Base-by-base conservation (phyloP, 441 rosid genomes). In the Corymbia citriodora region DNA sequence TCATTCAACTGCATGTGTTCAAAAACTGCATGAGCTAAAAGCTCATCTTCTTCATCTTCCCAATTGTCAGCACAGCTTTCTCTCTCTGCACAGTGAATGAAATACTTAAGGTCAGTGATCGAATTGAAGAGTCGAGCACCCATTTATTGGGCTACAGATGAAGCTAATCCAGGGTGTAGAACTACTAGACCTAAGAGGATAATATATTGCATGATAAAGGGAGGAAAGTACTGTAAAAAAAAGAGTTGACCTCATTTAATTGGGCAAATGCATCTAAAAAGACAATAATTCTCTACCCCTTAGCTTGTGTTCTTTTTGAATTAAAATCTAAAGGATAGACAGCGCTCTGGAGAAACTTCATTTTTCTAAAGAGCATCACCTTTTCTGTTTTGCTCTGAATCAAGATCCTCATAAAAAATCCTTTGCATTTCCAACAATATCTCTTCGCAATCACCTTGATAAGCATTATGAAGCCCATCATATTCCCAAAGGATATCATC, bases 21-120 rank as follows among this genome's bases (percentile, higher is more conserved):
- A 89, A 86, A 95, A 86, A 96, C 97, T 36, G 96, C 97, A 92
- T 54, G 87, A n/a, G 98, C 98, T 95, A 98, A 94, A 93, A 97
- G 97, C 90, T 96, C 97, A 93, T 96, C 99, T 94, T 96, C 97
- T 91, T 94, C 94, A 81, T 96, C 99, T 92, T 96, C 99, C 98
- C 99, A 98, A 82, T 92, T 92, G 92, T 93, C 94, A 29, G 92
- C 50, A 88, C 72, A 59, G 88, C 79, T 90, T 93, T 90, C 92
- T 21, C 92, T 91, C 91, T 92, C 98, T 96, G 94, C 91, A 93
- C 92, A 70, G 90, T 87, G 88, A 88, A 87, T 90, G 82, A 91
- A 92, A 89, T 89, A 93, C 91, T 89, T 81, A 83, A 89, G 87
- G 90, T 91, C 36, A 92, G 91, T 93, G 10, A 17, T 40, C 85